These are phyloP conservation scores for Kodamaea suecica DNA, from an alignment of 1,139 yeast genomes.

Conservation along the genomic window DNA sequence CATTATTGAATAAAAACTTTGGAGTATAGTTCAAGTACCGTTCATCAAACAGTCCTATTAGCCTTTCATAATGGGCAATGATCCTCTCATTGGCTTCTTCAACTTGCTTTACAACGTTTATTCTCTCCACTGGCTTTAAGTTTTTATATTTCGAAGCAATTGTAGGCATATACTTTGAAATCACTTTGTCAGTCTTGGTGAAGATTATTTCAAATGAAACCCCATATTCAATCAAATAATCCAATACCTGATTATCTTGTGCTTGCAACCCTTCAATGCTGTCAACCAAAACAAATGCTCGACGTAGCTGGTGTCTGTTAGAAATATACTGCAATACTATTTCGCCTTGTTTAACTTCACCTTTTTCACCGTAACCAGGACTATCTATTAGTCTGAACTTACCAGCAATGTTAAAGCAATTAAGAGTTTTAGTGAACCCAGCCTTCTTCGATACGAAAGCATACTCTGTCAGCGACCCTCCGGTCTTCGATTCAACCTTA, in stretches of 20 bases:
- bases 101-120: conserved; percentile 2
- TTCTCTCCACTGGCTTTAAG: conserved; percentile 6
- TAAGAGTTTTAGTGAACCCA: conserved; percentile 76
- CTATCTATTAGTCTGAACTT: conserved; percentile 68
- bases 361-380: conserved; percentile 82
- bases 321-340: conserved; percentile 60
- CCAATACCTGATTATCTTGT: conserved; percentile 54
- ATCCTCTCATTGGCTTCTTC: conserved; percentile 24
- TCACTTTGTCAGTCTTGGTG: conserved; percentile 67
- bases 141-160: conserved; percentile 1
- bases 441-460: conserved; percentile 61
- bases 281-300: conserved; percentile 62
- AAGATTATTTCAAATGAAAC: conserved; percentile 70
- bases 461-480: conserved; percentile 30
- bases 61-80: conserved; percentile 20
- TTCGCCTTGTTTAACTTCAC: conserved; percentile 62
- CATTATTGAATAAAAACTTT: conserved; percentile 34
- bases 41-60: conserved; percentile 25
- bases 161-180: conserved; percentile 21
- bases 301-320: conserved; percentile 49
- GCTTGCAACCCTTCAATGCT: conserved; percentile 54
- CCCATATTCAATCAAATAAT: conserved; percentile 51
- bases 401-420: conserved; percentile 66
- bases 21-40: conserved; percentile 28
- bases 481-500: conserved; percentile 25